Evolutionary conservation across 2,329 filamentous ascomycete genomes (phyloP).

Genomic region (Byssochlamys sp.): DNA sequence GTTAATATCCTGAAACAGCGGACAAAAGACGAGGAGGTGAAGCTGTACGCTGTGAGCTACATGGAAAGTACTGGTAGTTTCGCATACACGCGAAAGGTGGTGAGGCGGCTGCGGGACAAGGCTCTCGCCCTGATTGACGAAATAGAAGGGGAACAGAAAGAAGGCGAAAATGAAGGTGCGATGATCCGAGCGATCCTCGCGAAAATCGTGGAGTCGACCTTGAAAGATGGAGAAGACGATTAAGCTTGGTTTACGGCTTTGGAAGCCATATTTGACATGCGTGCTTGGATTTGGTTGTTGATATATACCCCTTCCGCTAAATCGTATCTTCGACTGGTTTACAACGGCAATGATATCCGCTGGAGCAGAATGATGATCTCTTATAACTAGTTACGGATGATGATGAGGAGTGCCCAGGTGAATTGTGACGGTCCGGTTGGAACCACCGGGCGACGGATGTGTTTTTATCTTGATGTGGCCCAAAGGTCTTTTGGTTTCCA

Average conservation of each 20-base stretch:
- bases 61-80: slow-evolving; percentile 89
- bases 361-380: background rate
- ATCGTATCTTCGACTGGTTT: background rate
- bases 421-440: background rate
- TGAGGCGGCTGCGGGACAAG: slow-evolving; percentile 54
- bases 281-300: background rate
- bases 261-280: background rate
- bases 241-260: background rate
- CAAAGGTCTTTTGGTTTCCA: background rate
- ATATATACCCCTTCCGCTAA: background rate
- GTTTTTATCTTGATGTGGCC: background rate
- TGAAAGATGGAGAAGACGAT: slow-evolving; percentile 16
- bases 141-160: slow-evolving; percentile 35
- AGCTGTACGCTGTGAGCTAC: slow-evolving; percentile 79
- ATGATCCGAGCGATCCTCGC: slow-evolving; percentile 60
- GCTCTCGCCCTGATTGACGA: slow-evolving; percentile 55
- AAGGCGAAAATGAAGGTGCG: slow-evolving; percentile 45
- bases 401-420: background rate
- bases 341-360: background rate
- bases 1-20: slow-evolving; percentile 90
- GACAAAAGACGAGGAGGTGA: slow-evolving; percentile 75
- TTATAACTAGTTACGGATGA: background rate
- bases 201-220: slow-evolving; percentile 46
- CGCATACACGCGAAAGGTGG: slow-evolving; percentile 65
- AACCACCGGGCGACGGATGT: background rate